Conservation (phyloP, 257 asterid genomes). For the Handroanthus guayacan region DNA sequence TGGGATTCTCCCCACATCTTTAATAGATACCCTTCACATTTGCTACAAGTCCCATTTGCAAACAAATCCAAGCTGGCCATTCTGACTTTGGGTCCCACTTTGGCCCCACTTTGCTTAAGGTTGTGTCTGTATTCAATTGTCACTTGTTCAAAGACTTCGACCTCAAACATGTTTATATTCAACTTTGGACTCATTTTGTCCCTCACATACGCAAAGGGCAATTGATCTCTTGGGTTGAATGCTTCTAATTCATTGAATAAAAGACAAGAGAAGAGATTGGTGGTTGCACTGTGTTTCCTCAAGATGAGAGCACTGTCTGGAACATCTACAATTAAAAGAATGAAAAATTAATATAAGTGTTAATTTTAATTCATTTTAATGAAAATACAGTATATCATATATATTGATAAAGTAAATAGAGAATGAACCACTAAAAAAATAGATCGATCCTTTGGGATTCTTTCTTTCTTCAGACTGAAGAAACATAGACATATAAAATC, state of each 20-base stretch:
- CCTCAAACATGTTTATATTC: slow-evolving; percentile 78
- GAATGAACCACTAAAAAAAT: no score
- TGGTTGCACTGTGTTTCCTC: slow-evolving; percentile 67
- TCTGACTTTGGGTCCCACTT: slow-evolving; percentile 47
- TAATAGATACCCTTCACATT: slow-evolving; percentile 63
- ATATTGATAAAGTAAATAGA: no score
- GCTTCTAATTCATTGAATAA: slow-evolving; percentile 89
- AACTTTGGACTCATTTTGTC: slow-evolving; percentile 70
- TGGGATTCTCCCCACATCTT: slow-evolving; percentile 79
- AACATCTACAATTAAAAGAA: slow-evolving; percentile 61
- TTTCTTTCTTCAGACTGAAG: no score
- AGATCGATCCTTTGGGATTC: no score
- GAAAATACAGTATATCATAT: no score
- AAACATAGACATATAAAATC: no score
- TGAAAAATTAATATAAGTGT: no score
- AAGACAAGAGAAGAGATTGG: slow-evolving; percentile 78
- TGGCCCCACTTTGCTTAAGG: slow-evolving; percentile 49
- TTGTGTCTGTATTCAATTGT: slow-evolving; percentile 82
- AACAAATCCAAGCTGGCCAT: slow-evolving; percentile 45
- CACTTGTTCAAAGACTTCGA: slow-evolving; percentile 81
- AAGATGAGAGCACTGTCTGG: slow-evolving; percentile 86
- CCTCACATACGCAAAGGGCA: slow-evolving; percentile 77
- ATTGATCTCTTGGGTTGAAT: slow-evolving; percentile 90
- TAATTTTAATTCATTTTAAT: no score
- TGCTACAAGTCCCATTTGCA: slow-evolving; percentile 45